These are phyloP conservation scores for Nicotiana undulata DNA, from an alignment of 257 asterid species.

Conservation along the genomic window DNA sequence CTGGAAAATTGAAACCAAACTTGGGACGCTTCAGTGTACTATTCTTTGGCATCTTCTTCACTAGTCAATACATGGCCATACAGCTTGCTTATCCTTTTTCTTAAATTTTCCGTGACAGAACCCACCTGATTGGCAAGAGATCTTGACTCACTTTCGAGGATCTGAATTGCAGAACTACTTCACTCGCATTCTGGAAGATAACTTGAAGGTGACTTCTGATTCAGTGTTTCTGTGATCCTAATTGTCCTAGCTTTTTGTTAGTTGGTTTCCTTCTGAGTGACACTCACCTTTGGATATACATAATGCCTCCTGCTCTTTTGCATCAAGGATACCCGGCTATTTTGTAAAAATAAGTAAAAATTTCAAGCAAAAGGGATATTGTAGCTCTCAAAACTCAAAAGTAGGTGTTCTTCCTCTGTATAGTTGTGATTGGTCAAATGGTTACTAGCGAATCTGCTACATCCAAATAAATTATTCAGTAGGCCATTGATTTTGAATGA, in stretches of 20 bases:
- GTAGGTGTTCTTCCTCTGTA: not conserved
- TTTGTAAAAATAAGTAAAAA: not conserved
- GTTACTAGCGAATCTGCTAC: not conserved
- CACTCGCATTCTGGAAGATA: constrained; percentile 95
- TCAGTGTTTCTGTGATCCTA: not conserved
- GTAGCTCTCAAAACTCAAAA: not conserved
- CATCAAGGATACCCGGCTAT: not conserved
- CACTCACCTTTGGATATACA: not conserved
- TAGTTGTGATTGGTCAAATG: not conserved
- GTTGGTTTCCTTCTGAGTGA: not conserved
- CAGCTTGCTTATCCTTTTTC: constrained; percentile 17
- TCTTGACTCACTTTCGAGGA: constrained; percentile 92
- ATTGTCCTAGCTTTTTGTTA: not conserved
- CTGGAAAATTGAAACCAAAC: constrained; percentile 97
- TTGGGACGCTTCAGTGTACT: constrained; percentile 83
- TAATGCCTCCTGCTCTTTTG: not conserved
- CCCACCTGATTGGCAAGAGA: constrained; percentile 99
- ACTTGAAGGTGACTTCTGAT: constrained; percentile 59
- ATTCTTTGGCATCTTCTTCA: not conserved
- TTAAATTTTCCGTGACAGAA: constrained; percentile 43
- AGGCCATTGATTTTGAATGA: not conserved
- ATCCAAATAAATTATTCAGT: not conserved
- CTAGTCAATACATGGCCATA: not conserved
- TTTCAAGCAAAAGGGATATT: not conserved
- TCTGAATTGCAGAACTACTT: constrained; percentile 96